Percentiles rank a stretch among this genome's conserved stretches.
Conservation (phyloP, 441 rosid genomes). For the Populus hybrid region DNA sequence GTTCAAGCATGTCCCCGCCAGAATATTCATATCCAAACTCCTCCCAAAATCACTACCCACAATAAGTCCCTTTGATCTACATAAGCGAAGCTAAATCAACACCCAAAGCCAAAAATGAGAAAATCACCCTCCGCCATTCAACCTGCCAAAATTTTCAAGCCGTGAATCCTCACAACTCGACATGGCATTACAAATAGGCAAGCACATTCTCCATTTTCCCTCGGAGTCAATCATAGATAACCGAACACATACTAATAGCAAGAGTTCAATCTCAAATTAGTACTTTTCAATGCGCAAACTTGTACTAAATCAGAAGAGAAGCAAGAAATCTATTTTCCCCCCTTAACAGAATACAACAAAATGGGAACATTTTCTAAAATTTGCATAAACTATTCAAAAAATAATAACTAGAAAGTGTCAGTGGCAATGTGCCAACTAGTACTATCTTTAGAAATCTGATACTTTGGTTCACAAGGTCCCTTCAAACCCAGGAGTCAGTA, state of each 20-base stretch:
- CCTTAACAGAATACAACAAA: not conserved
- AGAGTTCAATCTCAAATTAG: not conserved
- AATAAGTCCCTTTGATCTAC: constrained; percentile 33
- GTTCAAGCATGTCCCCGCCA: constrained; percentile 84
- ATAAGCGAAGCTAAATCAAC: constrained; percentile 23
- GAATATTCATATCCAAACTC: constrained; percentile 69
- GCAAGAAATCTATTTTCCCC: not conserved
- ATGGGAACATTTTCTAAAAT: not conserved
- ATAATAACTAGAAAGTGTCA: too few species aligned
- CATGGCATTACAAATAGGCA: constrained; percentile 17
- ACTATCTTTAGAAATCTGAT: not conserved
- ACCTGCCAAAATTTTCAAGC: constrained; percentile 18
- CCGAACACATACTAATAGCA: not conserved
- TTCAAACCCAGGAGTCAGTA: not conserved
- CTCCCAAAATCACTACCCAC: constrained; percentile 21
- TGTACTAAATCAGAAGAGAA: not conserved
- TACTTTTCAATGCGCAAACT: not conserved
- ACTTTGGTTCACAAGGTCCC: not conserved
- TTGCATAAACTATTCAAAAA: not conserved
- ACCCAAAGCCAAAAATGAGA: constrained; percentile 10
- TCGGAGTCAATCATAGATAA: not conserved
- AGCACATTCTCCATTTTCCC: not conserved
- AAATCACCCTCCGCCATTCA: constrained; percentile 14
- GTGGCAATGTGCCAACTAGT: too few species aligned
- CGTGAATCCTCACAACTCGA: constrained; percentile 6